Evolutionary conservation across 305 asterid genomes (phyloP).

Genomic region (Plantago lanceolata): DNA sequence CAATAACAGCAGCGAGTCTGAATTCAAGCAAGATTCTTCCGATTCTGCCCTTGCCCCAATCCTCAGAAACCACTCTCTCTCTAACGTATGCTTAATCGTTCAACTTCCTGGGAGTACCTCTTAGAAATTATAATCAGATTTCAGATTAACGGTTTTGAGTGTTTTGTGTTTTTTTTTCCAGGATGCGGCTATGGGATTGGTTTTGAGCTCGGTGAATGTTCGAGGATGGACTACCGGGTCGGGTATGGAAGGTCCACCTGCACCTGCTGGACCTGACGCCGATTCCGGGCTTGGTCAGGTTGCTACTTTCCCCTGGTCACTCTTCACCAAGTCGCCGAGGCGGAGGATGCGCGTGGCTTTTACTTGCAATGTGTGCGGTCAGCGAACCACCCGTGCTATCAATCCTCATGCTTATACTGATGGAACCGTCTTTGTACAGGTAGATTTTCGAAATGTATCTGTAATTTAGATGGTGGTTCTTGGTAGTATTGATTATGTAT

Average conservation of each 20-base stretch:
- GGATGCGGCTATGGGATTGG: conserved; percentile 96
- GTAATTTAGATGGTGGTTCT: no score
- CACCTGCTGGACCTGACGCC: conserved; percentile 55
- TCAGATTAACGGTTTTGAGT: neutral
- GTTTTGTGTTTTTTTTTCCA: conserved; percentile 23
- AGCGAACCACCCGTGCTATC: conserved; percentile 94
- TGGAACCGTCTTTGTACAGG: conserved; percentile 98
- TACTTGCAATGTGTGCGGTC: conserved; percentile 93
- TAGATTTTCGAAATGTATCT: conserved; percentile 11
- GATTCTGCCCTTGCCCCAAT: conserved; percentile 46
- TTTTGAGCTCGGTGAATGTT: conserved; percentile 70
- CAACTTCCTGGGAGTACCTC: neutral
- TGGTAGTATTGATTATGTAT: neutral
- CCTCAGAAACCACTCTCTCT: conserved; percentile 42
- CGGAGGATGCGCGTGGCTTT: conserved; percentile 94
- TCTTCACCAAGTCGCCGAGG: conserved; percentile 87
- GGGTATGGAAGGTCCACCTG: conserved; percentile 88
- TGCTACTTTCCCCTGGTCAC: conserved; percentile 97
- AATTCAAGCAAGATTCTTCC: conserved; percentile 39
- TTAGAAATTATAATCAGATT: no score
- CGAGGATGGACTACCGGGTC: conserved; percentile 98
- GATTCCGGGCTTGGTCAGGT: conserved; percentile 42
- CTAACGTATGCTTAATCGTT: conserved; percentile 36
- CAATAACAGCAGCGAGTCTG: conserved; percentile 32
- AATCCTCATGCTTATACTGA: conserved; percentile 96